A percentile compares a stretch with the other conserved stretches of the same genome.
These are phyloP conservation scores for Eucalyptus melliodora DNA, from an alignment of 345 rosid species.

Conservation along the genomic window DNA sequence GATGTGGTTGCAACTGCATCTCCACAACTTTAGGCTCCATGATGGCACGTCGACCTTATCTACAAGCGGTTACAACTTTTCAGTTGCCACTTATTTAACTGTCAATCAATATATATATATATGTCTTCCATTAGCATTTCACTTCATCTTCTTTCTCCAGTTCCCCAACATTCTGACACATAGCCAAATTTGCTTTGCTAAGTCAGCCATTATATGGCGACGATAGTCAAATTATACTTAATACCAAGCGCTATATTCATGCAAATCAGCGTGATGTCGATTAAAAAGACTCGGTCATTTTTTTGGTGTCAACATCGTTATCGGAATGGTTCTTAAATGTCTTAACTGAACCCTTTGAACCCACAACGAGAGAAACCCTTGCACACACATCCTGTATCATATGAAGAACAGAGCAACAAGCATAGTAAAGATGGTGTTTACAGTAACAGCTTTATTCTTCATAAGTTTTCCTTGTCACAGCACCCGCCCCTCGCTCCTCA, in stretches of 20 bases:
- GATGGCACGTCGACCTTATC: background rate
- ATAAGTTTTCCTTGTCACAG: background rate
- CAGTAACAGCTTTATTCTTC: background rate
- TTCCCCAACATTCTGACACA: background rate
- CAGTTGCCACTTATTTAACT: background rate
- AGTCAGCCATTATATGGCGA: background rate
- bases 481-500: background rate
- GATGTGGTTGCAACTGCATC: background rate
- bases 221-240: background rate
- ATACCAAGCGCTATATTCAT: background rate
- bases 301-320: background rate
- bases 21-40: background rate
- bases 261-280: background rate
- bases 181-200: fast-evolving
- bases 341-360: background rate
- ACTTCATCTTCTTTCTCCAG: background rate
- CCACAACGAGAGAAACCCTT: background rate
- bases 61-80: background rate
- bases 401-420: background rate
- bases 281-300: too few relatives aligned
- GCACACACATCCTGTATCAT: background rate
- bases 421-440: background rate
- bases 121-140: background rate
- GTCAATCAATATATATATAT: too few relatives aligned
- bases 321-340: background rate